phyloP scores from a whole-genome alignment of 177 flowering plant species.

The Vitis hybrid region DNA sequence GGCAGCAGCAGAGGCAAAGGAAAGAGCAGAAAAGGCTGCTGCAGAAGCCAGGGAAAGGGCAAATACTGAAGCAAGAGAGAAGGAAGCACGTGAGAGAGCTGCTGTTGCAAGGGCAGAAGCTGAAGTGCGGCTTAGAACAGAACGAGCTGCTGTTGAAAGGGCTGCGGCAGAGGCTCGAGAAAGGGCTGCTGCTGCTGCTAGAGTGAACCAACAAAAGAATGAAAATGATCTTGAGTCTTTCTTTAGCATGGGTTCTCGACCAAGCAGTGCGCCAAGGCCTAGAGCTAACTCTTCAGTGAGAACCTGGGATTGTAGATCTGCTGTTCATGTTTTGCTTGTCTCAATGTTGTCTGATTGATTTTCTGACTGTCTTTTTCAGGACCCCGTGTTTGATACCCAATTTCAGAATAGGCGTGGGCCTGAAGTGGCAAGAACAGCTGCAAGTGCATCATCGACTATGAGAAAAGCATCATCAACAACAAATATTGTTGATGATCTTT shows the following conservation, averaged over 20 bases:
- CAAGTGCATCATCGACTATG: no score
- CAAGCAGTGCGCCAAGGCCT: conserved; percentile 84
- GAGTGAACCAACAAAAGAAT: conserved; percentile 53
- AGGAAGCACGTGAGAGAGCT: conserved; percentile 44
- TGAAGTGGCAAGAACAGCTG: no score
- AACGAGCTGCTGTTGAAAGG: conserved; percentile 51
- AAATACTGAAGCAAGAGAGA: conserved; percentile 47
- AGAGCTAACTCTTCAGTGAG: conserved; percentile 70
- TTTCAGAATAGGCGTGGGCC: conserved; percentile 51
- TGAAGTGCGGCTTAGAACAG: conserved; percentile 31
- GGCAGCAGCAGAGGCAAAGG: conserved; percentile 62
- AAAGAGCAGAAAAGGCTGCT: conserved; percentile 60
- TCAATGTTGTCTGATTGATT: neutral
- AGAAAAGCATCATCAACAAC: no score
- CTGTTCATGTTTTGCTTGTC: neutral
- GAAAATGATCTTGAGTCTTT: conserved; percentile 82
- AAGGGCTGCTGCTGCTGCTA: conserved; percentile 48
- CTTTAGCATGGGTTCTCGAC: conserved; percentile 65
- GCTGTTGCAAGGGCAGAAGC: conserved; percentile 40
- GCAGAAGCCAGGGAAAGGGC: conserved; percentile 61
- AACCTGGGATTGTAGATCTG: conserved; percentile 4
- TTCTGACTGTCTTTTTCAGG: conserved; percentile 42
- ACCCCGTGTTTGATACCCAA: conserved; percentile 55
- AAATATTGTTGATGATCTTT: no score
- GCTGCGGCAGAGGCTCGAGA: conserved; percentile 57